phyloP scores from a whole-genome alignment of 352 stramenopile species.

The Phytophthora multivora region DNA sequence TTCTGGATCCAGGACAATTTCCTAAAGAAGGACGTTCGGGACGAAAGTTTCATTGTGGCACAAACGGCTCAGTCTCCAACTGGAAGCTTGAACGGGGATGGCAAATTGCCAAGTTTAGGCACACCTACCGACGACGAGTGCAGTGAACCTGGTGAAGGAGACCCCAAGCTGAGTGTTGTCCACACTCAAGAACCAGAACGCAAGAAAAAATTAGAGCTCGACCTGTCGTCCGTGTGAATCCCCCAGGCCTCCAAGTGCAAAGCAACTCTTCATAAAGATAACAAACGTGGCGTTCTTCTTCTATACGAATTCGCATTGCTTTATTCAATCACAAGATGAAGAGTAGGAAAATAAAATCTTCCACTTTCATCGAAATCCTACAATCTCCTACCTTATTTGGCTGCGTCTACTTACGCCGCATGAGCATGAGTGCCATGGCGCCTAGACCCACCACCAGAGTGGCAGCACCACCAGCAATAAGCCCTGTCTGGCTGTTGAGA shows the following conservation, averaged over 20 bases:
- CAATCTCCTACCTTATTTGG: conserved; percentile 45
- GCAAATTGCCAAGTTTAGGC: conserved; percentile 33
- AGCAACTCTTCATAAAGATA: conserved; percentile 11
- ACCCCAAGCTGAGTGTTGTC: conserved; percentile 22
- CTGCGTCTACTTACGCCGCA: conserved; percentile 37
- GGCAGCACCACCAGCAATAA: conserved; percentile 44
- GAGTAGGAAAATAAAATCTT: neutral
- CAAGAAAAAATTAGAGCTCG: conserved; percentile 29
- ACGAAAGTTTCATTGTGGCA: conserved; percentile 62
- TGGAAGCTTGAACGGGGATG: conserved; percentile 22
- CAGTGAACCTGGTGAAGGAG: conserved; percentile 28
- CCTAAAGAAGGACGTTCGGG: conserved; percentile 83
- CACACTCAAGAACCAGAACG: conserved; percentile 15
- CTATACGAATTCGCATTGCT: conserved; percentile 30
- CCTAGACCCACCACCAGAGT: conserved; percentile 57
- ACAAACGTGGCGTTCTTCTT: conserved; percentile 13
- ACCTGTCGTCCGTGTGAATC: conserved; percentile 27
- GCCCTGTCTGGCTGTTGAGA: conserved; percentile 18
- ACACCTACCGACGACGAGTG: conserved; percentile 42
- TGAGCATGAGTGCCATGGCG: conserved; percentile 55
- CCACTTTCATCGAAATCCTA: conserved; percentile 16
- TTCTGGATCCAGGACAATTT: conserved; percentile 93
- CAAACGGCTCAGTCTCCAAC: conserved; percentile 36
- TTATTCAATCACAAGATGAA: conserved; percentile 28
- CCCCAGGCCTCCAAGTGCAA: conserved; percentile 1